Evolutionary conservation across 352 stramenopile genomes (phyloP).

Genomic region (Globisporangium nunn): DNA sequence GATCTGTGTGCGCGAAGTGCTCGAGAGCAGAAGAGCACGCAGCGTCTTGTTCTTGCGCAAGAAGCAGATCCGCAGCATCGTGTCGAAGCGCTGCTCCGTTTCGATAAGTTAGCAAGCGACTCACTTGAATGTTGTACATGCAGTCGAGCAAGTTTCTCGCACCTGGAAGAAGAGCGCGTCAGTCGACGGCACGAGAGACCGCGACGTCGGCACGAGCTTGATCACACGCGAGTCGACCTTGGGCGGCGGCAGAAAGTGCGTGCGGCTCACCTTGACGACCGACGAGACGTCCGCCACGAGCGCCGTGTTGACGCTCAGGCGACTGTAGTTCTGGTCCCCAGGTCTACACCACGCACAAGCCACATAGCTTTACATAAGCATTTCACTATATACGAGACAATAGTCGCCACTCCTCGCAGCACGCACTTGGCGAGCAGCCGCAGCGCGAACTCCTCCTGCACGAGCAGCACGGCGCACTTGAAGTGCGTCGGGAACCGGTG

Average conservation of each 20-base stretch:
- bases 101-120: background rate
- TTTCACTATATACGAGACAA: too few species aligned
- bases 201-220: constrained; percentile 37
- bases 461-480: constrained; percentile 62
- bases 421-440: constrained; percentile 59
- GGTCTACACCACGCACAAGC: constrained; percentile 22
- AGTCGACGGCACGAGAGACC: background rate
- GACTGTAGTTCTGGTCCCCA: constrained; percentile 71
- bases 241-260: constrained; percentile 68
- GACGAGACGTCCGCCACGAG: constrained; percentile 61
- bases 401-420: too few species aligned
- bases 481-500: constrained; percentile 43
- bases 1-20: constrained; percentile 39
- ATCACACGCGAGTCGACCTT: constrained; percentile 84
- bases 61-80: constrained; percentile 68
- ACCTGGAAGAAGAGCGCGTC: constrained; percentile 53
- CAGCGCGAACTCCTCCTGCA: constrained; percentile 82
- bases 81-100: constrained; percentile 52
- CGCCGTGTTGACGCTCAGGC: constrained; percentile 72
- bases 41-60: constrained; percentile 85
- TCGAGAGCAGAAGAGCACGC: constrained; percentile 58
- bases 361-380: background rate
- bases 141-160: background rate
- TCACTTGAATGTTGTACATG: background rate
- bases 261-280: constrained; percentile 45